Conservation (phyloP, 164 flowering plant genomes). For the Stephania cephalantha region DNA sequence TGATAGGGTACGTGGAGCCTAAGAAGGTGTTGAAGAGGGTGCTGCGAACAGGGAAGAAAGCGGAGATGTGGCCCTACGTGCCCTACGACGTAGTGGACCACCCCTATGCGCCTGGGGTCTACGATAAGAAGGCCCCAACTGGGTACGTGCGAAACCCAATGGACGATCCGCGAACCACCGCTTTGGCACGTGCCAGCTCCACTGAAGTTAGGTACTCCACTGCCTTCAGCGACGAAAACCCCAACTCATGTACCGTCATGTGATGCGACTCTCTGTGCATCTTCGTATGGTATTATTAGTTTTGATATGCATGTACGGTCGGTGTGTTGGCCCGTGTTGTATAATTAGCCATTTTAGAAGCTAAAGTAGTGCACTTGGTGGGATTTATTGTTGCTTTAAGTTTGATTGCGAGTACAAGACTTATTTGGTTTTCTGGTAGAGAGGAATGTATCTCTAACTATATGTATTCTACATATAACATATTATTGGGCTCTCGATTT, state of each 20-base stretch:
- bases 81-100: conserved; percentile 78
- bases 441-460: too few relatives aligned
- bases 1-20: conserved; percentile 78
- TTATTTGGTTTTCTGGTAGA: too few relatives aligned
- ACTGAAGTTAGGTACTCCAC: conserved; percentile 74
- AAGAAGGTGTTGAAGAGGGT: conserved; percentile 63
- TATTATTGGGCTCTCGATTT: too few relatives aligned
- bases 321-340: too few relatives aligned
- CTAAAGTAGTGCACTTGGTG: too few relatives aligned
- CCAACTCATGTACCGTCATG: conserved; percentile 67
- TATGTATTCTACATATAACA: too few relatives aligned
- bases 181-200: conserved; percentile 72
- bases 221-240: conserved; percentile 89
- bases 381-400: too few relatives aligned
- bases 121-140: conserved; percentile 86
- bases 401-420: too few relatives aligned
- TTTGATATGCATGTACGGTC: background rate
- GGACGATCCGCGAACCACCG: conserved; percentile 31
- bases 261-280: conserved; percentile 19
- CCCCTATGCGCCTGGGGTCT: conserved; percentile 81
- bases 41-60: conserved; percentile 74
- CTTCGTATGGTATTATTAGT: too few relatives aligned
- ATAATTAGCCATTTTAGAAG: too few relatives aligned
- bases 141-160: conserved; percentile 65
- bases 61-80: conserved; percentile 92